A percentile compares a stretch with the other conserved stretches of the same genome.
phyloP scores from a whole-genome alignment of 2,329 filamentous ascomycete species.

The Neonectria ditissima region DNA sequence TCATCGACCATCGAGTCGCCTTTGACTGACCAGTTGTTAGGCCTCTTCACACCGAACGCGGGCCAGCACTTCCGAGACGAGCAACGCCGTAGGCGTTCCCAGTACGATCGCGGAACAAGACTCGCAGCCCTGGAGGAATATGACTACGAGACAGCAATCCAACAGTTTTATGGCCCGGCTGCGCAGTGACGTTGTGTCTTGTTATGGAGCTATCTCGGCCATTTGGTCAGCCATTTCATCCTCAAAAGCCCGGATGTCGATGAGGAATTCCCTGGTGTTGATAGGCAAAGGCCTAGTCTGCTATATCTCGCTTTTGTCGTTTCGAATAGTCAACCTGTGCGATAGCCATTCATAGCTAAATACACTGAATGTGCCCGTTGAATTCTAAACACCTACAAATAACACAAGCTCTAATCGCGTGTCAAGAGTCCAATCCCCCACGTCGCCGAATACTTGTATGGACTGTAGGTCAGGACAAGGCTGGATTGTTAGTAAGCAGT shows the following conservation, averaged over 20 bases:
- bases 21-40: conserved; percentile 53
- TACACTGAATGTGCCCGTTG: conserved; percentile 29
- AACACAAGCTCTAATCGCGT: no score
- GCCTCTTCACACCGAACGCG: conserved; percentile 83
- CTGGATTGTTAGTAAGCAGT: not conserved
- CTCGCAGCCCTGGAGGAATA: conserved; percentile 75
- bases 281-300: conserved; percentile 31
- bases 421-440: not conserved
- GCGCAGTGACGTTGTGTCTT: conserved; percentile 27
- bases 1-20: not conserved
- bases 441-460: not conserved
- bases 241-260: conserved; percentile 27
- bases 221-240: conserved; percentile 32
- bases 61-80: conserved; percentile 79
- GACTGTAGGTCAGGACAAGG: not conserved
- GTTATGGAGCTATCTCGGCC: conserved; percentile 34
- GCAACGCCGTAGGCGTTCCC: conserved; percentile 80
- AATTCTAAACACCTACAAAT: conserved; percentile 15
- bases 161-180: conserved; percentile 51
- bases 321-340: conserved; percentile 33
- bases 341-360: conserved; percentile 35
- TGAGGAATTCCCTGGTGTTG: conserved; percentile 28
- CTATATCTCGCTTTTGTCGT: conserved; percentile 41
- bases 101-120: conserved; percentile 84
- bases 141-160: conserved; percentile 61